Conservation (phyloP, 805 yeast species). For the Cyberlindnera sargentensis region DNA sequence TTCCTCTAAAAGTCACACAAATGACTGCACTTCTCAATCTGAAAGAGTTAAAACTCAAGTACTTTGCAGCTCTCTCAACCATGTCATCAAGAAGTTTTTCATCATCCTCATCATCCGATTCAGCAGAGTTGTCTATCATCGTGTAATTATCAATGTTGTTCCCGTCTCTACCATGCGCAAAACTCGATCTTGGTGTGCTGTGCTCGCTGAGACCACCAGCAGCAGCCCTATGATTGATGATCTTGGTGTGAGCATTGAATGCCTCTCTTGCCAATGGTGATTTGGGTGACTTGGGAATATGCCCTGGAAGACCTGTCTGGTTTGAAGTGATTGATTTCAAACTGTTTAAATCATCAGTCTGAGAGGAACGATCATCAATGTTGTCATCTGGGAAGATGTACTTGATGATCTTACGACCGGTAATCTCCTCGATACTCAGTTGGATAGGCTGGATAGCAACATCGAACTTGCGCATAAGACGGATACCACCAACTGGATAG, state of each 20-base stretch:
- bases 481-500: conserved; percentile 84
- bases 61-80: conserved; percentile 69
- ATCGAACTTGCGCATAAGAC: conserved; percentile 62
- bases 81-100: conserved; percentile 41
- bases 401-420: conserved; percentile 53
- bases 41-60: conserved; percentile 59
- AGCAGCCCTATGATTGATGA: neutral
- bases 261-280: neutral
- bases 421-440: conserved; percentile 63
- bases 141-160: neutral
- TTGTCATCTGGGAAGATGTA: conserved; percentile 61
- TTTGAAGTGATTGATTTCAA: neutral
- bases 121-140: neutral
- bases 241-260: neutral
- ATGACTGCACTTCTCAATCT: conserved; percentile 44
- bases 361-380: conserved; percentile 12
- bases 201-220: neutral
- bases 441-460: conserved; percentile 59
- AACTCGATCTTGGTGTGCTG: neutral
- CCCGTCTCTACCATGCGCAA: neutral
- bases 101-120: conserved; percentile 1
- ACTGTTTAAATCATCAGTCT: conserved; percentile 2
- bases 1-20: conserved; percentile 70
- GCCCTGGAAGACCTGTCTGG: neutral
- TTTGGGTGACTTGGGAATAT: neutral